Evolutionary conservation across 2,329 filamentous ascomycete species (phyloP).

Genomic region (Cladophialophora bantiana): DNA sequence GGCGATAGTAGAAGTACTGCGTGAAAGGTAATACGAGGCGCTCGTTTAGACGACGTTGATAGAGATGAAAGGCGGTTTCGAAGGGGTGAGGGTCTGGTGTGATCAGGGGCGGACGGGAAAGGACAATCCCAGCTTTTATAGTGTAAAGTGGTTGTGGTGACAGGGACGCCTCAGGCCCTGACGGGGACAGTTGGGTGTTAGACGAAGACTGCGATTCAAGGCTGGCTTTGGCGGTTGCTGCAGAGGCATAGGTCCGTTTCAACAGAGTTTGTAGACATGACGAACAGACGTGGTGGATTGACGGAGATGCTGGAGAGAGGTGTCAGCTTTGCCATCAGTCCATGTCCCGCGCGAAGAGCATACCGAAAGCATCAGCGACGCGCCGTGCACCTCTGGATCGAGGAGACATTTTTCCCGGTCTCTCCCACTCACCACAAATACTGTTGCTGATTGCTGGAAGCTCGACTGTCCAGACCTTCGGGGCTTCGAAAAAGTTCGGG

Average conservation of each 20-base stretch:
- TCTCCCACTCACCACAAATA: background rate
- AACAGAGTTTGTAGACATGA: slow-evolving; percentile 38
- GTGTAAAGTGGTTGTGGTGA: slow-evolving; percentile 51
- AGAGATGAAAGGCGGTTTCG: slow-evolving; percentile 93
- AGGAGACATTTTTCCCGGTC: slow-evolving; percentile 33
- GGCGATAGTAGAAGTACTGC: slow-evolving; percentile 93
- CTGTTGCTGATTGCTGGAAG: background rate
- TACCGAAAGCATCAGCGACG: slow-evolving; percentile 34
- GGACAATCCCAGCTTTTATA: slow-evolving; percentile 73
- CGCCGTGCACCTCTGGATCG: slow-evolving; percentile 38
- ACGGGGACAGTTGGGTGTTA: slow-evolving; percentile 41
- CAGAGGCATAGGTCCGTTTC: slow-evolving; percentile 35
- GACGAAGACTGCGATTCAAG: slow-evolving; percentile 23
- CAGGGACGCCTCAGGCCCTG: slow-evolving; percentile 49
- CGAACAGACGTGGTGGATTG: slow-evolving; percentile 36
- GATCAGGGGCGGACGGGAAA: slow-evolving; percentile 86
- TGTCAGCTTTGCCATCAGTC: slow-evolving; percentile 23
- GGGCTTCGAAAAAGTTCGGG: slow-evolving; percentile 17
- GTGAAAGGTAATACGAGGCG: slow-evolving; percentile 86
- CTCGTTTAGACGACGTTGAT: slow-evolving; percentile 96
- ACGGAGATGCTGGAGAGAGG: slow-evolving; percentile 26
- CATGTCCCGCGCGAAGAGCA: slow-evolving; percentile 2
- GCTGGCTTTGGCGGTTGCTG: slow-evolving; percentile 30
- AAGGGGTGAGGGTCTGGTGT: slow-evolving; percentile 85
- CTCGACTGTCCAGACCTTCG: slow-evolving; percentile 4